Conservation (phyloP, 768 basidiomycete genomes). For the Chiua virens region DNA sequence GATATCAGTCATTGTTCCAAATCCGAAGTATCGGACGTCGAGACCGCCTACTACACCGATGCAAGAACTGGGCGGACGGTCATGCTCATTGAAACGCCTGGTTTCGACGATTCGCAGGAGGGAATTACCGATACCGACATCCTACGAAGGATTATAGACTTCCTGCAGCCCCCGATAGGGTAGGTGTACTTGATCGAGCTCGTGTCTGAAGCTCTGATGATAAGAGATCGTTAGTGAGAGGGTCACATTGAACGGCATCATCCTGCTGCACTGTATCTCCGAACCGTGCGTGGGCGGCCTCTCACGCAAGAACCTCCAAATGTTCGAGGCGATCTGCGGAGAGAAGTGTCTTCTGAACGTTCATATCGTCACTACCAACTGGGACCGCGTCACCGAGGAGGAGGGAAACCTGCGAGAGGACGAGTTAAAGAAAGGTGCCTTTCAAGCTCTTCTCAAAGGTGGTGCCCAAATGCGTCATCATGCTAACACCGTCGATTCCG, state of each 20-base stretch:
- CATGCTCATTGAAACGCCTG: too few relatives aligned
- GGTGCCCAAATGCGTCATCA: constrained; percentile 42
- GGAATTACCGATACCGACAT: too few relatives aligned
- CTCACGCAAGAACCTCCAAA: constrained; percentile 39
- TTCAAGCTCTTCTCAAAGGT: constrained; percentile 42
- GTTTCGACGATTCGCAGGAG: too few relatives aligned
- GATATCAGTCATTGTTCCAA: too few relatives aligned
- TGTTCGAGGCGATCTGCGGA: constrained; percentile 48
- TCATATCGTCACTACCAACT: constrained; percentile 47
- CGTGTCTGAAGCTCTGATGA: neutral
- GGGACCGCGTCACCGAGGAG: constrained; percentile 33
- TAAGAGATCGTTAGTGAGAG: neutral
- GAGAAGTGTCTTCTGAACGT: constrained; percentile 41
- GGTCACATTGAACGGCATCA: constrained; percentile 39
- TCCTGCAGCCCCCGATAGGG: too few relatives aligned
- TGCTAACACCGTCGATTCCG: constrained; percentile 38
- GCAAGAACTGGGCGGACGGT: too few relatives aligned
- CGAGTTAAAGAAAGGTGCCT: constrained; percentile 38
- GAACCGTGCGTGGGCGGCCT: constrained; percentile 43
- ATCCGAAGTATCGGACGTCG: too few relatives aligned
- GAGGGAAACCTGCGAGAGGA: constrained; percentile 25
- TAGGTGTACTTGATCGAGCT: neutral
- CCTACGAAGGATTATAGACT: too few relatives aligned
- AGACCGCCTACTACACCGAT: too few relatives aligned
- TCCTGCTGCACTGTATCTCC: constrained; percentile 45